Evolutionary conservation across 2,329 filamentous ascomycete species (phyloP).

Genomic region (Diaporthe caulivora): DNA sequence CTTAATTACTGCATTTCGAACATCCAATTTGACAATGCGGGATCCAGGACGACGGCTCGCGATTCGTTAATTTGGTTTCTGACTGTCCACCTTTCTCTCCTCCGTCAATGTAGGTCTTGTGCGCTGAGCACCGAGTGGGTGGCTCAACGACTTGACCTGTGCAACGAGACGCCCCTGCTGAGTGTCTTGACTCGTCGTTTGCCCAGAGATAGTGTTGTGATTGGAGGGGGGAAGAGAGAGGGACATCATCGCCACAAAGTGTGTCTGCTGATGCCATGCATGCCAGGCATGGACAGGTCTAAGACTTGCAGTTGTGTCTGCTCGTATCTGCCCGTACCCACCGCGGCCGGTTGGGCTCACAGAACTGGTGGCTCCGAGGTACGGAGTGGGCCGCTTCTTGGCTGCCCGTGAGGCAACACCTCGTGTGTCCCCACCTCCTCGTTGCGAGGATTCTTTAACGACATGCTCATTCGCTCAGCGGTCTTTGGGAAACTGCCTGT

Average conservation of each 20-base stretch:
- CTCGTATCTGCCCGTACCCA: slow-evolving; percentile 1
- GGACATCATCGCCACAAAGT: background rate
- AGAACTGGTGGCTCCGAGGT: background rate
- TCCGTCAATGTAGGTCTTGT: background rate
- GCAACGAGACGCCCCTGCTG: background rate
- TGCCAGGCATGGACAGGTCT: background rate
- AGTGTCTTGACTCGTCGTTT: background rate
- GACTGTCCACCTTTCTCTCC: background rate
- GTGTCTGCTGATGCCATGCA: background rate
- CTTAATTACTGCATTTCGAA: background rate
- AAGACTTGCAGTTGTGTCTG: background rate
- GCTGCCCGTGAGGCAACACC: background rate
- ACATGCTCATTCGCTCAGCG: background rate
- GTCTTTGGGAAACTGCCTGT: background rate
- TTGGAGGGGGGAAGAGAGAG: background rate
- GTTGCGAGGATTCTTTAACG: background rate
- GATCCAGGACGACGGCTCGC: background rate
- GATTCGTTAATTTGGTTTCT: background rate
- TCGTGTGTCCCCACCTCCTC: background rate
- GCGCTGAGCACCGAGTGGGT: background rate
- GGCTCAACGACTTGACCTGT: background rate
- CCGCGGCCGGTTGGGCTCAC: background rate
- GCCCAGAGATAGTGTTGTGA: background rate
- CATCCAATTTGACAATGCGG: background rate
- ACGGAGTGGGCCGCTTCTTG: background rate